These are phyloP conservation scores for Jackrogersella multiformis DNA, from an alignment of 495 filamentous ascomycete species.

Conservation along the genomic window DNA sequence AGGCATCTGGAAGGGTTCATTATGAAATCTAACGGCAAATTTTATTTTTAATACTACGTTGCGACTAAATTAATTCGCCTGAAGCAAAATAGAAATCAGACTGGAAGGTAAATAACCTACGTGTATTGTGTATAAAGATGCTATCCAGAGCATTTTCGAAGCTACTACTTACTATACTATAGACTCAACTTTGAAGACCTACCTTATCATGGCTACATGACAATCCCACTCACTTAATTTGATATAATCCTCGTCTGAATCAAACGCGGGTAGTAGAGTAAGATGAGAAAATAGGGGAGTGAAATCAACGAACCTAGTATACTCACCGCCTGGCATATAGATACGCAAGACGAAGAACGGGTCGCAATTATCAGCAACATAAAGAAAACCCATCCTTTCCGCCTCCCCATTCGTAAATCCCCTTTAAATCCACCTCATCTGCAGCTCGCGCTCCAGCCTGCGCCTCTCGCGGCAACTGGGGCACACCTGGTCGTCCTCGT, in stretches of 20 bases:
- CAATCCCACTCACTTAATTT: neutral
- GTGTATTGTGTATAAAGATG: neutral
- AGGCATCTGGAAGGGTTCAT: too few relatives aligned
- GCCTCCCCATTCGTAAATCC: neutral
- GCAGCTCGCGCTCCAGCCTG: conserved; percentile 9
- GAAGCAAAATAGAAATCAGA: neutral
- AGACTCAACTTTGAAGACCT: neutral
- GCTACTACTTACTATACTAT: neutral
- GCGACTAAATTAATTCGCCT: too few relatives aligned
- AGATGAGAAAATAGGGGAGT: neutral
- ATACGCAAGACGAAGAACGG: neutral
- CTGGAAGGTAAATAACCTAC: neutral
- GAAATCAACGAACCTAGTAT: neutral
- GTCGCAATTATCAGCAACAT: neutral
- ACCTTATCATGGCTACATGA: neutral
- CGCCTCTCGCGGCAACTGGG: conserved; percentile 20
- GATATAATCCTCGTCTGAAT: neutral
- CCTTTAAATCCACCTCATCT: conserved; percentile 25
- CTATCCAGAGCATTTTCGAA: neutral
- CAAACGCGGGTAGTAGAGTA: neutral
- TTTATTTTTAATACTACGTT: too few relatives aligned
- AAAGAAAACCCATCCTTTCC: neutral
- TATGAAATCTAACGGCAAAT: too few relatives aligned
- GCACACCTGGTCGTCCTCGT: conserved; percentile 10
- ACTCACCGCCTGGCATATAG: neutral